Evolutionary conservation across 768 basidiomycete species (phyloP), one percentile per base, ranked within the genome.

Genomic region (Leccinum disarticulatum): DNA sequence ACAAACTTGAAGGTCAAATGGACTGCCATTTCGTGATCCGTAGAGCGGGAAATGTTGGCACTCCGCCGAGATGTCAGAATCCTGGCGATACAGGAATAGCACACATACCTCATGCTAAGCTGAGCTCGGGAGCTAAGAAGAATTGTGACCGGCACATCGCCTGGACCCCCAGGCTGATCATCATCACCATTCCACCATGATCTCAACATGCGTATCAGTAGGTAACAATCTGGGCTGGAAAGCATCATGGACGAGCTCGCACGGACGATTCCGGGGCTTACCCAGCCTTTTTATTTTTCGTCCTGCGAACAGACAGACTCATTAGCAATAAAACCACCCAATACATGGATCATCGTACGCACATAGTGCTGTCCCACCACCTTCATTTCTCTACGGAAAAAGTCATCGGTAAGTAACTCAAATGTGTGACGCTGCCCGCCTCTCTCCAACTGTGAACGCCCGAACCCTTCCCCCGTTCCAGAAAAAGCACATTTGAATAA

Each of bases 31-130:
- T 33, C 41, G 36, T 41, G 48, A 36, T 38, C 27, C 38, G 22
- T 19, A 30, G 27, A 55, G 31, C 56, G 56, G 59, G 35, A 41
- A 51, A 19, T 8, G 28, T 54, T 57, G 55, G 55, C 47, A 49
- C 31, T 27, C 60, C 50, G 50, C 8, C 22, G 41, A 30, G 35
- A 54, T 22, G 53, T 13, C 17, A 43, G 14, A 31, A 17, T n/a
- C 55, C 55, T 55, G 38, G 51, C 19, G 19, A 54, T 31, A 22
- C 51, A 14, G 1, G 19, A n/a, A 47, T 52, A 36, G 38, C n/a
- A 62, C 15, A 15, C 7, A 31, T 19, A 48, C 31, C 35, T 36
- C 31, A 28, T 50, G 25, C 27, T 25, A 49, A 58, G 55, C 9
- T 41, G 57, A 36, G 51, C 8, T 59, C 55, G 55, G 46, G 25